Percentiles rank a stretch among this genome's conserved stretches.
Conservation (phyloP, 1,284 basidiomycete species). For the Wallemia ichthyophaga region DNA sequence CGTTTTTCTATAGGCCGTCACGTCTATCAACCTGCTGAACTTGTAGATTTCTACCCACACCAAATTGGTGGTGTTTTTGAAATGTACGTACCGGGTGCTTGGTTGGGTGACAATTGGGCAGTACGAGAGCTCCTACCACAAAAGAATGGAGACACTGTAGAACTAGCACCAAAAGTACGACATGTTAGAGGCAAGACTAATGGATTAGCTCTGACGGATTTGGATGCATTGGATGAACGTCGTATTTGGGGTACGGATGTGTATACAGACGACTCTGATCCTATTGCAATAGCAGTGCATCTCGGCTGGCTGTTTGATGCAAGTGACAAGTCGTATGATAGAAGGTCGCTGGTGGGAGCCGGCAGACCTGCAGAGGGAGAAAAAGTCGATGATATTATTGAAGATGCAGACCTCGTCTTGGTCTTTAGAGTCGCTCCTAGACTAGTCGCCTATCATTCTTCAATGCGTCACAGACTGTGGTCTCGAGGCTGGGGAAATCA, state of each 20-base stretch:
- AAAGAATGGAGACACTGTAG: neutral
- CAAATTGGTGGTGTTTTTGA: neutral
- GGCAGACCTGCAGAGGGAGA: neutral
- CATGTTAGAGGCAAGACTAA: neutral
- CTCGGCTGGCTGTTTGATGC: constrained; percentile 19
- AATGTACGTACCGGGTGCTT: neutral
- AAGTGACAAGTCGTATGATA: neutral
- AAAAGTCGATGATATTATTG: neutral
- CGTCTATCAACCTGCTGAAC: neutral
- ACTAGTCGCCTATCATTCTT: neutral
- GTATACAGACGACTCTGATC: constrained; percentile 28
- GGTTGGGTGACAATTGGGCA: neutral
- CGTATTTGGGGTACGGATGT: constrained; percentile 26
- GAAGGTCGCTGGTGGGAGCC: neutral
- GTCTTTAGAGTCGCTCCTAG: neutral
- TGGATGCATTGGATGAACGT: constrained; percentile 9
- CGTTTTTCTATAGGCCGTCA: neutral
- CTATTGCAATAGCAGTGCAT: constrained; percentile 22
- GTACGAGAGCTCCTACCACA: neutral
- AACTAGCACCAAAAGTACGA: neutral
- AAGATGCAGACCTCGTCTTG: neutral
- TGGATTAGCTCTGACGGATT: constrained; percentile 1
- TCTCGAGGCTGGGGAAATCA: neutral
- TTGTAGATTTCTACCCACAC: neutral
- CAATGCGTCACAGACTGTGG: neutral